phyloP scores from a whole-genome alignment of 73 alveolate species.

The Tetrahymena borealis region DNA sequence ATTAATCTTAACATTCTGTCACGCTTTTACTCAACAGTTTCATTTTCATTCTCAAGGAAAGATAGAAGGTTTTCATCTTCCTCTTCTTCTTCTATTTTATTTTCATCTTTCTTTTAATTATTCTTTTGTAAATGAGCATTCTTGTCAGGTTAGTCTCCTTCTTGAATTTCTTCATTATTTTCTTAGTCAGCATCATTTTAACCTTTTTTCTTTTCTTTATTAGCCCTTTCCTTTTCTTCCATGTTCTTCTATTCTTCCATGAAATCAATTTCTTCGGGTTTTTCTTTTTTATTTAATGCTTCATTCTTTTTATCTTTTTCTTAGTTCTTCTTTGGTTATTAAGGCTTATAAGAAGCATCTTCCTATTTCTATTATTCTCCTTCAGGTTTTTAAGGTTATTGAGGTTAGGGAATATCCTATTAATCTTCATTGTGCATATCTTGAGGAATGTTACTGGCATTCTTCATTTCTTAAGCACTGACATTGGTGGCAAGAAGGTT shows the following conservation, averaged over 20 bases:
- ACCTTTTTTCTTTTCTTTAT: slow-evolving; percentile 51
- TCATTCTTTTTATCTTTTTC: slow-evolving; percentile 57
- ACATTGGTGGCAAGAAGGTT: slow-evolving; percentile 26
- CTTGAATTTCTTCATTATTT: slow-evolving; percentile 40
- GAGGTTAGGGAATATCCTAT: slow-evolving; percentile 40
- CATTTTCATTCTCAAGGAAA: slow-evolving; percentile 24
- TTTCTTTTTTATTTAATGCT: slow-evolving; percentile 48
- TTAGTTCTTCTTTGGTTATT: slow-evolving; percentile 54
- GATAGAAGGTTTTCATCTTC: slow-evolving; percentile 7
- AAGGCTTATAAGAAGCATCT: slow-evolving; percentile 34
- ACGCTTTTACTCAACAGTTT: slow-evolving; percentile 44
- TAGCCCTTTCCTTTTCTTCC: slow-evolving; percentile 49
- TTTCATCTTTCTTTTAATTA: slow-evolving; percentile 30
- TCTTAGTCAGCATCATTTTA: slow-evolving; percentile 50
- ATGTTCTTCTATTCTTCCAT: slow-evolving; percentile 43
- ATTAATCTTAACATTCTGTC: slow-evolving; percentile 36
- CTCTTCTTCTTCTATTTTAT: slow-evolving; percentile 37
- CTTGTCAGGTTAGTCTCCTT: not conserved
- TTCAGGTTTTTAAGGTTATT: slow-evolving; percentile 14
- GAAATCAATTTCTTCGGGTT: slow-evolving; percentile 48
- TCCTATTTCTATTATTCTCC: slow-evolving; percentile 47
- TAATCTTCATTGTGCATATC: slow-evolving; percentile 40
- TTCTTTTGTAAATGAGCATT: slow-evolving; percentile 2
- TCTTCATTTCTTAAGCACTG: slow-evolving; percentile 46
- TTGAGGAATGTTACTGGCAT: slow-evolving; percentile 42